phyloP scores from a whole-genome alignment of 1,284 basidiomycete species.

The Ceratobasidium sp. region DNA sequence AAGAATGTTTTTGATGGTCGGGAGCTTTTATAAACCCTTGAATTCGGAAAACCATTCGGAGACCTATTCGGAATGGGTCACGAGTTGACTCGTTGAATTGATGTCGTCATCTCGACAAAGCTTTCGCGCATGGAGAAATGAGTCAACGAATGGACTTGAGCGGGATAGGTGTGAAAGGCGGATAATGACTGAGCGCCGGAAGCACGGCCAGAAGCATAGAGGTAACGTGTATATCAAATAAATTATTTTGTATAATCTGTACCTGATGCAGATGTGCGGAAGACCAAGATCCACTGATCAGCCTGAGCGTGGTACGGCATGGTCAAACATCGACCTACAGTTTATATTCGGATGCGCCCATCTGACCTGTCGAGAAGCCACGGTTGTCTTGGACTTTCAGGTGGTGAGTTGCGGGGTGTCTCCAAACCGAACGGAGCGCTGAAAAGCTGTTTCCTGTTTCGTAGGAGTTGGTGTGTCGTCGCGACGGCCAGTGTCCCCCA shows the following conservation, averaged over 20 bases:
- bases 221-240: neutral
- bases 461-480: neutral
- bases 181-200: neutral
- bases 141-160: no score
- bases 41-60: slow-evolving; percentile 37
- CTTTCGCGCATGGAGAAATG: neutral
- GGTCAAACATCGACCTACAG: neutral
- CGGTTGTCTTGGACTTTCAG: neutral
- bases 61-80: slow-evolving; percentile 3
- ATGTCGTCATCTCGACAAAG: slow-evolving; percentile 6
- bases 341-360: neutral
- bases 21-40: slow-evolving; percentile 19
- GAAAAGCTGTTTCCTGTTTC: slow-evolving; percentile 5
- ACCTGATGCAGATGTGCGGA: slow-evolving; percentile 1
- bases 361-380: slow-evolving; percentile 4
- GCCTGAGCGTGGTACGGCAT: slow-evolving; percentile 4
- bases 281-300: slow-evolving; percentile 12
- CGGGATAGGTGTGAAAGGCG: neutral
- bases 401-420: neutral
- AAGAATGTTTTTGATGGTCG: neutral
- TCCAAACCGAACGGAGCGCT: neutral
- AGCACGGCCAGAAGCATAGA: no score
- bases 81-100: neutral
- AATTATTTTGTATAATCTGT: neutral
- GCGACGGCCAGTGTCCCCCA: slow-evolving; percentile 12